These are phyloP conservation scores for Syzygium aqueum DNA, from an alignment of 345 rosid species.

Conservation along the genomic window DNA sequence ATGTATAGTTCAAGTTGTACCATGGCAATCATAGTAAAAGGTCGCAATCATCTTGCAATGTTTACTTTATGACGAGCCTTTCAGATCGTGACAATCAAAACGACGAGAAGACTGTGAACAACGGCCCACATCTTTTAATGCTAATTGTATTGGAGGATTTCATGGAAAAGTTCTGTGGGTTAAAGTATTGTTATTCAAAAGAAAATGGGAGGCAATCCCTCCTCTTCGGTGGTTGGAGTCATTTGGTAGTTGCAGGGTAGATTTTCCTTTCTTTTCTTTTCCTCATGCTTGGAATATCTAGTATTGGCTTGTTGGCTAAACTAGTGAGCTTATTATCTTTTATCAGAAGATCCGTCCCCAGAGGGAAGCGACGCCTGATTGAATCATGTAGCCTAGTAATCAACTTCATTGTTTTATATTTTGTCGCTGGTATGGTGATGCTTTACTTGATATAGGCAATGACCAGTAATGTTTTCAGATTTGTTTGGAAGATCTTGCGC, in stretches of 20 bases:
- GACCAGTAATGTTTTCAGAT: not conserved
- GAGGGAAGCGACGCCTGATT: not conserved
- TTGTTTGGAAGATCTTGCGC: not conserved
- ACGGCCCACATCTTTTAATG: not conserved
- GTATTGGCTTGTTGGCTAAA: not conserved
- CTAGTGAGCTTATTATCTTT: not conserved
- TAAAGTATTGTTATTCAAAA: not conserved
- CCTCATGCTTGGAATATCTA: not conserved
- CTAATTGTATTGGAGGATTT: not conserved
- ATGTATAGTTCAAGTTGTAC: slow-evolving; percentile 41
- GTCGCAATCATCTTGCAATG: not conserved
- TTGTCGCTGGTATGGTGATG: not conserved
- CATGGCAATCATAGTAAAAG: slow-evolving; percentile 14
- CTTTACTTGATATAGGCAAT: not conserved
- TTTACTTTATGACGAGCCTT: not conserved
- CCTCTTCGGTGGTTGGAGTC: not conserved
- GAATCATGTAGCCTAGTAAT: not conserved
- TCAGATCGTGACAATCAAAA: not conserved
- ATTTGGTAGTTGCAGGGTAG: not conserved
- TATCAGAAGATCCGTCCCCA: not conserved
- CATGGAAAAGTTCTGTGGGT: not conserved
- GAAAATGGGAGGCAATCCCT: not conserved
- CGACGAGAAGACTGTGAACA: not conserved
- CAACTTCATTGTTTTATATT: not conserved
- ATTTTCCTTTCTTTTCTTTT: not conserved